Conservation (phyloP, 169 alveolate genomes). For the Theileria equi region DNA sequence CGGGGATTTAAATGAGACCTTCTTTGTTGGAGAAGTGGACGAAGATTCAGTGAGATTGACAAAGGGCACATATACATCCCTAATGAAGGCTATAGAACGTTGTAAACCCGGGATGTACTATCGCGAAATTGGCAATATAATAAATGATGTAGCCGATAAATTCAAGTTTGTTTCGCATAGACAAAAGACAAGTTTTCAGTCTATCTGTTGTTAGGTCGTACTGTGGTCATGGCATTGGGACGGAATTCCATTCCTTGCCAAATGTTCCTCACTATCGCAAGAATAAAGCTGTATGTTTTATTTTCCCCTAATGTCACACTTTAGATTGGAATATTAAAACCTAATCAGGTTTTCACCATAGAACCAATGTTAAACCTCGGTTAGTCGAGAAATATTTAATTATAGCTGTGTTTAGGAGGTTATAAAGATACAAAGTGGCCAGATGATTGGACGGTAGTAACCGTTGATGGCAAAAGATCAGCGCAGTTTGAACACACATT, state of each 20-base stretch:
- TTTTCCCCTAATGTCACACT: background rate
- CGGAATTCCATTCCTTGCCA: slow-evolving; percentile 94
- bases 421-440: slow-evolving; percentile 94
- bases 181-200: background rate
- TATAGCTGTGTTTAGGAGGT: slow-evolving; percentile 74
- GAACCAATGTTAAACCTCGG: slow-evolving; percentile 98
- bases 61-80: slow-evolving; percentile 85
- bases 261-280: slow-evolving; percentile 96
- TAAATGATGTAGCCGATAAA: slow-evolving; percentile 81
- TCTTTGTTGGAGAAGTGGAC: slow-evolving; percentile 91
- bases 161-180: slow-evolving; percentile 51
- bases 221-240: slow-evolving; percentile 99
- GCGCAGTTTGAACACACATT: slow-evolving; percentile 99
- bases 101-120: slow-evolving; percentile 97
- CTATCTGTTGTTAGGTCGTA: slow-evolving; percentile 86
- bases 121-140: slow-evolving; percentile 93
- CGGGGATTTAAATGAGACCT: slow-evolving; percentile 95
- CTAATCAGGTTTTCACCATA: slow-evolving; percentile 97
- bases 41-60: slow-evolving; percentile 84
- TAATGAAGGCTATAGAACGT: slow-evolving; percentile 82
- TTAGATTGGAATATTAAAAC: slow-evolving; percentile 81
- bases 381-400: background rate
- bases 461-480: slow-evolving; percentile 89
- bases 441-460: slow-evolving; percentile 98
- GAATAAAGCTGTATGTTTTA: slow-evolving; percentile 92